Evolutionary conservation across 345 rosid genomes (phyloP).

Genomic region (Leavenworthia alabamica): DNA sequence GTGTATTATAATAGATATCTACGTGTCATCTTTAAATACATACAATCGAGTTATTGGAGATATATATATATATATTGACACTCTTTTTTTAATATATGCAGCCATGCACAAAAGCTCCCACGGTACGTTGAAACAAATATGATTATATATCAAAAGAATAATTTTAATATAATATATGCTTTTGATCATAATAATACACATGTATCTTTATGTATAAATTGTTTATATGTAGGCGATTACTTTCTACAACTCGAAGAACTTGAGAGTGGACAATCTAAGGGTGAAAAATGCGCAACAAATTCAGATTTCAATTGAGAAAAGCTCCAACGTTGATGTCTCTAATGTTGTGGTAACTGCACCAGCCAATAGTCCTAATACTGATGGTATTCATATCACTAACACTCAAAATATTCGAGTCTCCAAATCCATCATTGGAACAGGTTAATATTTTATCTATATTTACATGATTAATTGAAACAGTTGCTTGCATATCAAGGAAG

Average conservation of each 20-base stretch:
- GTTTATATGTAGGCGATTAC: conserved; percentile 54
- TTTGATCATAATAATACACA: not conserved
- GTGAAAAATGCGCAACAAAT: conserved; percentile 67
- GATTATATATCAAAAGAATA: no score
- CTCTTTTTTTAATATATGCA: conserved; percentile 30
- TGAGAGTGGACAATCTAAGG: conserved; percentile 43
- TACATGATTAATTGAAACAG: conserved; percentile 25
- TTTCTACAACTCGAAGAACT: conserved; percentile 45
- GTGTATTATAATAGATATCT: not conserved
- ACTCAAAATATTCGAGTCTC: conserved; percentile 56
- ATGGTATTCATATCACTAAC: conserved; percentile 69
- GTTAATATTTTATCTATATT: conserved; percentile 24
- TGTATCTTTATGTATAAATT: not conserved
- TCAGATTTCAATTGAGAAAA: conserved; percentile 50
- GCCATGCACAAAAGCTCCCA: conserved; percentile 81
- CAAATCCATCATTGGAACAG: conserved; percentile 55
- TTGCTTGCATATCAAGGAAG: conserved; percentile 52
- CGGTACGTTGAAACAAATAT: conserved; percentile 41
- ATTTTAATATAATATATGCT: not conserved
- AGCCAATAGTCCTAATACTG: conserved; percentile 69
- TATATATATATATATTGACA: not conserved
- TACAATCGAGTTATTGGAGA: not conserved
- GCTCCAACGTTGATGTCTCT: conserved; percentile 45
- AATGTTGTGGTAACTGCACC: conserved; percentile 52
- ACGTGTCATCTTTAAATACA: not conserved